Evolutionary conservation across 768 basidiomycete species (phyloP).

Genomic region (Tricholoma flavovirens): DNA sequence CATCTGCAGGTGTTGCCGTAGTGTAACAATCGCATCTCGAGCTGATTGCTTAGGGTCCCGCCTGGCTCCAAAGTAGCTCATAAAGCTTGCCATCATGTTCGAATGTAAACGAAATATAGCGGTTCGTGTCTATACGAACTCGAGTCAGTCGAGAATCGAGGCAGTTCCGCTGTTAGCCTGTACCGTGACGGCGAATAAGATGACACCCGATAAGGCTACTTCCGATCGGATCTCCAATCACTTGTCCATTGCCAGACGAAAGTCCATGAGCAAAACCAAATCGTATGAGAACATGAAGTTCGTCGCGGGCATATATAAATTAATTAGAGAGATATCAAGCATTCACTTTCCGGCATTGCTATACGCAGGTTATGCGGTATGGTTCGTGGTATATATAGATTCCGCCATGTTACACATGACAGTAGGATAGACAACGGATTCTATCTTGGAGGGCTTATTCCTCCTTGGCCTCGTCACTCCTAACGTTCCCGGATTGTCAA

Average conservation of each 20-base stretch:
- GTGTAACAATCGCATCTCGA: constrained; percentile 86
- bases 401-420: neutral
- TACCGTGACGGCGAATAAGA: constrained; percentile 15
- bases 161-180: neutral
- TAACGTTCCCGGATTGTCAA: constrained; percentile 11
- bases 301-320: too few relatives aligned
- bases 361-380: neutral
- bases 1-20: constrained; percentile 93
- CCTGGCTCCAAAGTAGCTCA: constrained; percentile 86
- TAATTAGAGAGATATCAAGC: too few relatives aligned
- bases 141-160: constrained; percentile 9
- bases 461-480: constrained; percentile 26
- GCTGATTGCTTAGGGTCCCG: constrained; percentile 81
- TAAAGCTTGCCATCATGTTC: constrained; percentile 66
- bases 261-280: too few relatives aligned
- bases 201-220: constrained; percentile 31
- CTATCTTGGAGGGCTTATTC: constrained; percentile 15
- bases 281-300: too few relatives aligned
- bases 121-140: constrained; percentile 8
- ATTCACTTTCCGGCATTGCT: neutral
- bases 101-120: constrained; percentile 1
- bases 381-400: neutral
- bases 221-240: neutral
- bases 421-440: neutral
- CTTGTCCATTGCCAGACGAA: neutral